These are phyloP conservation scores for Hanseniaspora clermontiae DNA, from an alignment of 805 yeast genomes.

Conservation along the genomic window DNA sequence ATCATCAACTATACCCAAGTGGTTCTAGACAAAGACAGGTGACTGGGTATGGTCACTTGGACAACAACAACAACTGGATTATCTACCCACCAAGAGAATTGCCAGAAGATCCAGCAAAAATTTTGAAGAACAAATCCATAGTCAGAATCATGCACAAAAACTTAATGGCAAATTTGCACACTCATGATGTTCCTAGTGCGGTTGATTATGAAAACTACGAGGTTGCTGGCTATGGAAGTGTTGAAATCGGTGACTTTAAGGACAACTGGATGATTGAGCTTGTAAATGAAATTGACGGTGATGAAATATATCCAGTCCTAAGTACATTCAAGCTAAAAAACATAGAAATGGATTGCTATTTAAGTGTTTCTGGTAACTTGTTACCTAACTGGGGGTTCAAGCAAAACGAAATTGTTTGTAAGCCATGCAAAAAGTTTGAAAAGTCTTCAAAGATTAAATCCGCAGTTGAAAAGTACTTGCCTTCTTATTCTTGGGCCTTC, in stretches of 20 bases:
- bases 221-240: slow-evolving; percentile 63
- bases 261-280: slow-evolving; percentile 72
- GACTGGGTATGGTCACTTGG: slow-evolving; percentile 68
- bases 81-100: slow-evolving; percentile 38
- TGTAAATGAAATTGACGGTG: slow-evolving; percentile 41
- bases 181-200: slow-evolving; percentile 57
- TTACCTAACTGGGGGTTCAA: slow-evolving; percentile 97
- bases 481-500: slow-evolving; percentile 30
- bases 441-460: not conserved
- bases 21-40: slow-evolving; percentile 71
- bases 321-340: slow-evolving; percentile 68
- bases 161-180: slow-evolving; percentile 57
- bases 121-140: slow-evolving; percentile 44
- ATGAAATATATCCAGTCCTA: slow-evolving; percentile 61
- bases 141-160: slow-evolving; percentile 51
- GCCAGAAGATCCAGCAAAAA: slow-evolving; percentile 24
- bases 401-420: slow-evolving; percentile 92
- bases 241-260: slow-evolving; percentile 50
- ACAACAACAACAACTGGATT: slow-evolving; percentile 56
- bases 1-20: slow-evolving; percentile 55
- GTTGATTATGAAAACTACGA: slow-evolving; percentile 43
- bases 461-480: not conserved
- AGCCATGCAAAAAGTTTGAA: slow-evolving; percentile 30
- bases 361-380: slow-evolving; percentile 66
- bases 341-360: slow-evolving; percentile 60